Base-by-base conservation (phyloP, 2,329 filamentous ascomycete genomes). In the Alternaria brassicicola region DNA sequence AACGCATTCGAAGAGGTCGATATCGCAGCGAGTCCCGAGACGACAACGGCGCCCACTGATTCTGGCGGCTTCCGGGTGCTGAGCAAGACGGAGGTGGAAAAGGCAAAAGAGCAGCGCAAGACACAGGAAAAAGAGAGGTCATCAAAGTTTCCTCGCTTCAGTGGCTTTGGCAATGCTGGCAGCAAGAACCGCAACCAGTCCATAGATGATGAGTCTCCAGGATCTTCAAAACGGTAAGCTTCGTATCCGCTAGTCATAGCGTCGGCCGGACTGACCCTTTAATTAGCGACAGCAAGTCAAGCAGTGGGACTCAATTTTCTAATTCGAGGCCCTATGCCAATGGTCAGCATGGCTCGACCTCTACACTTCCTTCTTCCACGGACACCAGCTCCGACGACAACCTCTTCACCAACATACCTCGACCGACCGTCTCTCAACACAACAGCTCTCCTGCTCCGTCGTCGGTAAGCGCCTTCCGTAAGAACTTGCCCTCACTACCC, bases 251-350 rank as follows among this genome's bases (percentile, higher is more conserved):
- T 62, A 61, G 60, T 57, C 45, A 59, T 67, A 64, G 68, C 66
- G 62, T 59, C 65, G 63, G 65, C 61, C 59, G 41, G 62, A 66
- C 70, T 76, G 61, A 76, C 49, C 61, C 55, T 53, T 64, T 61
- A 63, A 63, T 63, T 69, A 78, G 75, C 58, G 75, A 76, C 59
- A 77, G 75, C 68, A 78, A 78, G 59, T 77, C 75, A n/a, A 78
- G 76, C 66, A 78, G 70, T 65, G 74, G 73, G 38, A 76, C 75
- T 42, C 72, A 76, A 58, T 73, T 69, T 57, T 72, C 69, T 33
- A 60, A 67, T 17, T 71, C 72, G 33, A 69, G 75, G 45, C 71
- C 72, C 41, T 78, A 78, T 62, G 70, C 74, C 55, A 72, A 71
- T 59, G 71, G 67, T 59, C 75, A 70, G 52, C 72, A 70, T 62